Percentiles rank a stretch among this genome's conserved stretches.
These are phyloP conservation scores for Penicillium sp. DNA, from an alignment of 2,329 filamentous ascomycete genomes.

Conservation along the genomic window DNA sequence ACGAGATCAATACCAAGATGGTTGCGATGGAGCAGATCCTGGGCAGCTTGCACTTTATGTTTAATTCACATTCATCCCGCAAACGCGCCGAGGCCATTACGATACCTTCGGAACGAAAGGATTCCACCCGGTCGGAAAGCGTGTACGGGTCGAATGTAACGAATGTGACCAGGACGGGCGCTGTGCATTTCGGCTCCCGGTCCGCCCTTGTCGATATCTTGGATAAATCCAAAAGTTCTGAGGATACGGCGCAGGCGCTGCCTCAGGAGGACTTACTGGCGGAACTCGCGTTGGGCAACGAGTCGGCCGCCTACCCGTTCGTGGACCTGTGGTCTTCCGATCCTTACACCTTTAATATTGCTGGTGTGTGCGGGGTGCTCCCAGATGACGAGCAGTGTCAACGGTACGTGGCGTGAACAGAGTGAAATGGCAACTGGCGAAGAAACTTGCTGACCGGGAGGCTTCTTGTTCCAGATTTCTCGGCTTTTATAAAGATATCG, in stretches of 20 bases:
- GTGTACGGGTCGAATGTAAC: slow-evolving; percentile 27
- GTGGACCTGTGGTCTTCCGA: slow-evolving; percentile 65
- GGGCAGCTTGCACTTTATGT: slow-evolving; percentile 34
- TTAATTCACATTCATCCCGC: slow-evolving; percentile 30
- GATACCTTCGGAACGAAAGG: slow-evolving; percentile 15
- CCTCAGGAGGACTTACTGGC: slow-evolving; percentile 61
- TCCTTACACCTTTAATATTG: slow-evolving; percentile 56
- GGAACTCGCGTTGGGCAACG: slow-evolving; percentile 61
- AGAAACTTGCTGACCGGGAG: background rate
- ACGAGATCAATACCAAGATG: slow-evolving; percentile 40
- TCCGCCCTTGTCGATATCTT: slow-evolving; percentile 61
- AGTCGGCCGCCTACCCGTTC: slow-evolving; percentile 62
- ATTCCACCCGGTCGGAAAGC: slow-evolving; percentile 27
- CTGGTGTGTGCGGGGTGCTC: slow-evolving; percentile 57
- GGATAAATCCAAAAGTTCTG: slow-evolving; percentile 46
- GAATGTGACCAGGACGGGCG: slow-evolving; percentile 49
- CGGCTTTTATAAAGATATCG: slow-evolving; percentile 57
- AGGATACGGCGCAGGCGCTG: slow-evolving; percentile 50
- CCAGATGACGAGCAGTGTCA: slow-evolving; percentile 57
- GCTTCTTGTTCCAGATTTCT: slow-evolving; percentile 48
- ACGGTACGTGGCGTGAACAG: slow-evolving; percentile 24
- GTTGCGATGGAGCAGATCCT: slow-evolving; percentile 38
- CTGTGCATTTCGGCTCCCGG: slow-evolving; percentile 59
- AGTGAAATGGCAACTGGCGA: background rate
- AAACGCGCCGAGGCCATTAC: slow-evolving; percentile 18